Evolutionary conservation across 352 stramenopile species (phyloP), one percentile per base, ranked within the genome.

Genomic region (Pythium myriotylum): DNA sequence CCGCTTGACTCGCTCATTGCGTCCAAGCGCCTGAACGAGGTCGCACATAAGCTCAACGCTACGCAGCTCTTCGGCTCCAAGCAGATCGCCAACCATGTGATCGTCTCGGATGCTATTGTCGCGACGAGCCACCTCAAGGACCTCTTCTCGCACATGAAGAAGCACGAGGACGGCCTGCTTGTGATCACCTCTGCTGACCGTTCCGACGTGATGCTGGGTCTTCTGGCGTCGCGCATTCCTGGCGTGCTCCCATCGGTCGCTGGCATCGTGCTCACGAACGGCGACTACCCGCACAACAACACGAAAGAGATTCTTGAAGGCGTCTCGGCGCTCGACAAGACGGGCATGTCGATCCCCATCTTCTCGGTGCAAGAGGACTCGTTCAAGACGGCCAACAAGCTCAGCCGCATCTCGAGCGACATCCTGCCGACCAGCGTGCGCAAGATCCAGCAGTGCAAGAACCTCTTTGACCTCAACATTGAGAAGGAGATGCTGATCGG

Each of bases 1-100:
- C 84, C 84, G 4, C 67, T 76, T n/a, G 84, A 93, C 45, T 66
- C 79, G n/a, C 56, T 90, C 26, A 73, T 93, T 17, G 72, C 77
- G 12, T 93, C 84, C 46, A 91, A 90, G 68, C 76, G 84, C 0
- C 59, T 92, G 22, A 91, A 91, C 41, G 84, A 92, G 65, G 84
- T 92, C 23, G 77, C 77, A 17, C 58, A 80, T 59, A 81, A 87
- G 59, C 64, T 92, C 7, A 73, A 72, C 20, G 84, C 81, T 12
- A 90, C 42, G 54, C 77, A 86, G 56, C 64, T 92, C 16, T 91
- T 91, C 43, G 81, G 79, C 6, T 67, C 63, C 13, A 79, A 72
- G 26, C 55, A 79, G 16, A 83, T 89, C 37, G 65, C 84, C n/a
- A 90, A 90, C 69, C 77, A 85, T 51, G 78, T 89, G 14, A 70